phyloP scores from a whole-genome alignment of 768 basidiomycete species.

The Daedaleopsis sinensis region DNA sequence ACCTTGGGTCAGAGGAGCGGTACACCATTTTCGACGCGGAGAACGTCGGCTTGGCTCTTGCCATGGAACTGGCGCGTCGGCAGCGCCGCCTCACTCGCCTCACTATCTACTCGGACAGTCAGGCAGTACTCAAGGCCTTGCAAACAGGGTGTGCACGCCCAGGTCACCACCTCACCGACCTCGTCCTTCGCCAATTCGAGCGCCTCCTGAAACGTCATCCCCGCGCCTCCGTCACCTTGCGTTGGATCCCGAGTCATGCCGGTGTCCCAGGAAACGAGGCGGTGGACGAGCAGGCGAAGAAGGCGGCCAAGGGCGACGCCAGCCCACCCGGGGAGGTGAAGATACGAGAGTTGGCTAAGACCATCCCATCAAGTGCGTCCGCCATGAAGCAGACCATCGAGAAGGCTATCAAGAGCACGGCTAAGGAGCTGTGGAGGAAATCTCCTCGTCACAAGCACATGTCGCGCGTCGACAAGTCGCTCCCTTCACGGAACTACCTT shows the following conservation, averaged over 20 bases:
- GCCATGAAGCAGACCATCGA: not conserved
- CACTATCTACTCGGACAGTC: not conserved
- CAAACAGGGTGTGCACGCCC: not conserved
- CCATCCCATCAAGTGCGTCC: not conserved
- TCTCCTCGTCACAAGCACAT: not conserved
- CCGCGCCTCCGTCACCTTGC: not conserved
- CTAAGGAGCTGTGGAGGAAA: not conserved
- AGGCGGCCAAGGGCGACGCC: constrained; percentile 15
- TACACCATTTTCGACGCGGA: constrained; percentile 36
- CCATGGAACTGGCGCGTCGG: constrained; percentile 25
- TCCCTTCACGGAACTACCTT: not conserved
- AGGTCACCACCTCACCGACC: constrained; percentile 16
- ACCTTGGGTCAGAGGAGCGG: constrained; percentile 23
- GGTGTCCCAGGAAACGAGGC: constrained; percentile 26
- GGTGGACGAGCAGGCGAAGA: constrained; percentile 26
- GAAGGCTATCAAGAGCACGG: not conserved
- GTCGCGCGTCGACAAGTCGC: not conserved
- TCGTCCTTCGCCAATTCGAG: not conserved
- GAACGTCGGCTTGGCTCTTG: constrained; percentile 29
- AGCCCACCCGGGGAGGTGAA: not conserved
- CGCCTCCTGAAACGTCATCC: not conserved
- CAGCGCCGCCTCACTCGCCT: not conserved
- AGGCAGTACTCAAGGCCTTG: not conserved
- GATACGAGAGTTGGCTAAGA: not conserved
- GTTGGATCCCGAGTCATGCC: constrained; percentile 28